Base-by-base conservation (phyloP, 441 rosid species). In the Populus hybrid region DNA sequence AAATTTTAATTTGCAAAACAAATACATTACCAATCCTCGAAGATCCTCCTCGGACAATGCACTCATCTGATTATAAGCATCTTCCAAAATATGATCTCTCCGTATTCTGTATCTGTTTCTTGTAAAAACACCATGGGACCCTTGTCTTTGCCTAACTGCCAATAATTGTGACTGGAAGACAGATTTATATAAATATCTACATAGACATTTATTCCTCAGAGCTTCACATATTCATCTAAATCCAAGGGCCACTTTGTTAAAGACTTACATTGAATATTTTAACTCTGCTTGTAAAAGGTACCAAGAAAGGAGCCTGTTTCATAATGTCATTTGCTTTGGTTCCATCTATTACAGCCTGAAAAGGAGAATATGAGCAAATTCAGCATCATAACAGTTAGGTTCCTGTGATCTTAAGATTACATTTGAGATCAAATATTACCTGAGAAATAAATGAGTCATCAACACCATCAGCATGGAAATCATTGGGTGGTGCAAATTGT, bases 21-120 rank as follows among this genome's bases (percentile, higher is more conserved):
- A 61, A 72, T 72, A 83, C 61, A 81, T 80, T 89, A 97, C 99
- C 90, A 86, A 77, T 84, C 97, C 98, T 77, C 91, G 92, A 76
- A 95, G 99, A 85, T 97, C 98, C 86, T 93, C 99, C 85, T 95
- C 98, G 35, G 98, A 92, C 80, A 95, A 84, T 74, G 91, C 86
- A 85, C 95, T 95, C 99, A 97, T 93, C 87, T 97, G 99, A 89
- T 81, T 90, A 84, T 89, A 97, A 79, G 99, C 98, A 89, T 97
- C 99, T 87, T 97, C 99, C 81, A 97, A 77, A 80, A 97, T 93
- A 85, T 84, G 99, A 88, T 95, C 95, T 84, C 99, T 85, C 42
- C 99, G 89, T 69, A 97, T 97, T 88, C 91, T 92, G 87, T 92
- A 97, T 80, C 97, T 90, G 76, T 89, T 95, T 84, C 97, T 89